Evolutionary conservation across 305 asterid species (phyloP).

Genomic region (Fraxinus baroniana): DNA sequence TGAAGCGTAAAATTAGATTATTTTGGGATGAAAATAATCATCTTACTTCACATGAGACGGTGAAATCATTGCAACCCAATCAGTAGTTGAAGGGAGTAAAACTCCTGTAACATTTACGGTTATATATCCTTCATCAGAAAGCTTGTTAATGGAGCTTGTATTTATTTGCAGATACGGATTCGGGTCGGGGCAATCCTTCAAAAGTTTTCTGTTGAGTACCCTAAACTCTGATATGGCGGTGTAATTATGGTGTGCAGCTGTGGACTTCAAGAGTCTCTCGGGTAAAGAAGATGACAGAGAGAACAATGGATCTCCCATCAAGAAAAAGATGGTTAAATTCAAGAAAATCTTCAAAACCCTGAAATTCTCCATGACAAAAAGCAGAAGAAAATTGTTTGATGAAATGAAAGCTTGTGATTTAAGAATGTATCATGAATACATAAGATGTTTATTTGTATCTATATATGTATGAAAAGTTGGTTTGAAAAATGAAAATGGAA

Average conservation of each 20-base stretch:
- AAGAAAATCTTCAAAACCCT: not conserved
- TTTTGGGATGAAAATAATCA: not conserved
- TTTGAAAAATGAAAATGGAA: not conserved
- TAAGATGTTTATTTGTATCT: not conserved
- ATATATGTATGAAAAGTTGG: not conserved
- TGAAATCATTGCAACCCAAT: conserved; percentile 88
- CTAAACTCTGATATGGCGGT: conserved; percentile 64
- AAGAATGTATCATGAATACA: not conserved
- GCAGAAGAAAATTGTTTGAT: not conserved
- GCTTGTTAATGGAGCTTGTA: conserved; percentile 29
- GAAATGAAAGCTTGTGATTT: not conserved
- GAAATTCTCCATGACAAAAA: not conserved
- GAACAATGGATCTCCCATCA: not conserved
- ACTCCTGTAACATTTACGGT: conserved; percentile 60
- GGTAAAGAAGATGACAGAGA: conserved; percentile 23
- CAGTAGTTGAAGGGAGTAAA: conserved; percentile 33
- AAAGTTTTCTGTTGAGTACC: conserved; percentile 44
- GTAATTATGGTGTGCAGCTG: conserved; percentile 39
- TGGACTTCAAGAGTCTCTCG: conserved; percentile 25
- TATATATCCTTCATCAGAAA: conserved; percentile 52
- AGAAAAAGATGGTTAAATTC: not conserved
- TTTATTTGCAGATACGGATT: conserved; percentile 48
- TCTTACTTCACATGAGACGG: conserved; percentile 69
- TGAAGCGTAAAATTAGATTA: not conserved
- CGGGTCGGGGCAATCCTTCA: conserved; percentile 40